phyloP scores from a whole-genome alignment of 2,329 filamentous ascomycete species.

The Aquanectria penicillioides region DNA sequence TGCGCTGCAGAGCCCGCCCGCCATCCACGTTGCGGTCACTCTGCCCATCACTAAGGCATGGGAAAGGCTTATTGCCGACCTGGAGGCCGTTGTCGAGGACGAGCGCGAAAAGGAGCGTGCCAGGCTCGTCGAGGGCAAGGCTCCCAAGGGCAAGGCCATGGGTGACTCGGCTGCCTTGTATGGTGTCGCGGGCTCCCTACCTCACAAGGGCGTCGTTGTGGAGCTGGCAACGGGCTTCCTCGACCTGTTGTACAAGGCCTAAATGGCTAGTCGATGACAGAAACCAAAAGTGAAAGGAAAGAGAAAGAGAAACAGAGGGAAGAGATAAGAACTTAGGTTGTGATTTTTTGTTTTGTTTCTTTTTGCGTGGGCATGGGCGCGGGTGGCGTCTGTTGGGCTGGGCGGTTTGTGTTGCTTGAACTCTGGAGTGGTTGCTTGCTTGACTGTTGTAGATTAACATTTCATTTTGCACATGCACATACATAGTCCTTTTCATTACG shows the following conservation, averaged over 20 bases:
- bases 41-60: constrained; percentile 84
- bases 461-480: constrained; percentile 2
- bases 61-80: constrained; percentile 80
- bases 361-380: constrained; percentile 13
- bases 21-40: constrained; percentile 94
- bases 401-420: neutral
- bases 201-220: constrained; percentile 94
- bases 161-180: constrained; percentile 91
- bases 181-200: constrained; percentile 92
- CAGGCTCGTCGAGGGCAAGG: constrained; percentile 74
- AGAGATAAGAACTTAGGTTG: constrained; percentile 1
- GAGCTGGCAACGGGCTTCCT: constrained; percentile 91
- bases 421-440: neutral
- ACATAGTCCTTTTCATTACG: neutral
- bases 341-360: constrained; percentile 11
- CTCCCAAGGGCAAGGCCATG: constrained; percentile 70
- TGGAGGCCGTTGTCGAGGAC: constrained; percentile 72
- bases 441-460: too few species aligned
- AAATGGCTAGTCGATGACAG: too few species aligned
- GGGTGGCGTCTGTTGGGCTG: constrained; percentile 9
- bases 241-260: constrained; percentile 92
- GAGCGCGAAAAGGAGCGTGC: constrained; percentile 86
- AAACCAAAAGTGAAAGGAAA: neutral
- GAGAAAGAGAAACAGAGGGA: neutral
- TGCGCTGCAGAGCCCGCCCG: constrained; percentile 88